A percentile compares a stretch with the other conserved stretches of the same genome.
phyloP scores from a whole-genome alignment of 2,329 filamentous ascomycete species.

The Xylaria sp. region DNA sequence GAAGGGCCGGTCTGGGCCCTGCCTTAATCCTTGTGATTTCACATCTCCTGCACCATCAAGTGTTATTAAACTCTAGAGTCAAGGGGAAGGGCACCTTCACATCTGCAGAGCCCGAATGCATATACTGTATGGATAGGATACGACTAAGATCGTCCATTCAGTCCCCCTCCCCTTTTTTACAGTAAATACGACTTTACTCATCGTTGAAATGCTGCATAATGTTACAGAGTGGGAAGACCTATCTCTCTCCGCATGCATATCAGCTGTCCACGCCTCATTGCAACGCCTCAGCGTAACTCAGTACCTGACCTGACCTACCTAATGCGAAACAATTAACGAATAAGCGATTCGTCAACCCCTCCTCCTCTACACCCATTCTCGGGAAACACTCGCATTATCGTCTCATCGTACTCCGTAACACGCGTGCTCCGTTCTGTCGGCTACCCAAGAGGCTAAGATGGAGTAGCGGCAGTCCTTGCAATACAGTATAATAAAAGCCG shows the following conservation, averaged over 20 bases:
- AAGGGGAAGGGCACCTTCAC: background rate
- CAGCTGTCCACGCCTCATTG: background rate
- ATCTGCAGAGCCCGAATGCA: background rate
- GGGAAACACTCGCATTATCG: constrained; percentile 1
- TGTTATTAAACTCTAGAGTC: background rate
- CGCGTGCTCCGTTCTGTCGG: background rate
- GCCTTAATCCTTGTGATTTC: constrained; percentile 8
- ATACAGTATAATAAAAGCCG: background rate
- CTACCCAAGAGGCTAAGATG: background rate
- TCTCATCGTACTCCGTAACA: background rate
- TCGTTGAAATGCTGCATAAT: too few relatives aligned
- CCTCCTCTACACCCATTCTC: background rate
- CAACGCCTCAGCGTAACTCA: background rate
- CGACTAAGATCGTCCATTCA: background rate
- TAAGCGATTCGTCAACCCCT: constrained; percentile 13
- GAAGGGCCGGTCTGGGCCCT: background rate
- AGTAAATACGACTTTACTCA: too few relatives aligned
- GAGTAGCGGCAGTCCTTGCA: background rate
- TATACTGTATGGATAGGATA: background rate
- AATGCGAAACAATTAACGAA: constrained; percentile 6
- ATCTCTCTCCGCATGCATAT: background rate
- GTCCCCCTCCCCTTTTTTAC: too few relatives aligned
- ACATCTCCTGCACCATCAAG: background rate
- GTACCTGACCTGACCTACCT: background rate
- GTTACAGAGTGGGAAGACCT: background rate